Evolutionary conservation across 345 rosid species (phyloP), one percentile per base, ranked within the genome.

Genomic region (Acer yangbiense): DNA sequence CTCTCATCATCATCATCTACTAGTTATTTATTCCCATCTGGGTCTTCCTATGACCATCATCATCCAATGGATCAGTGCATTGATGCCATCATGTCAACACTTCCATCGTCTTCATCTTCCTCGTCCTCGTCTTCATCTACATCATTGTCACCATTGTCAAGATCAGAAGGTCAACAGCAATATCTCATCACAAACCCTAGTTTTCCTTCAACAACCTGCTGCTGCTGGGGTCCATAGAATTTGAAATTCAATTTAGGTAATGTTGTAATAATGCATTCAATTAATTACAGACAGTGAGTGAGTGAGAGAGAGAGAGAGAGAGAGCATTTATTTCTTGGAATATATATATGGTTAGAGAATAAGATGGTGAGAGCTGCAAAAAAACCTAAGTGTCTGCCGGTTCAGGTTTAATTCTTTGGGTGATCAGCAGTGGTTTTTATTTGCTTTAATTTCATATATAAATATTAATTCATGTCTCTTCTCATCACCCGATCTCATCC

Each of bases 51-150:
- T 43, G 46, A 10, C 10, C 50, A 72, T 32, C 67, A 85, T 75
- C 52, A 72, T 71, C 71, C 82, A 84, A 46, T 11, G 83, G 94
- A 87, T 7, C 10, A 46, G 43, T 88, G 83, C 82, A 84, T 87
- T 67, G 90, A 93, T 78, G 85, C 88, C 67, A 88, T 88, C 76
- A 81, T 88, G 76, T 87, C 90, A 75, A 84, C 83, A 1, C 61
- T 83, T 12, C 81, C 84, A 11, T 58, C 86, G 5, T 78, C 86
- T 44, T 83, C 90, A 2, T 76, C 85, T 0, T 83, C 91, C 8
- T 83, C 83, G 3, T 81, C 84, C 0, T 54, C 79, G 4, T 54
- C 71, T 9, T 44, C 39, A 20, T 39, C 55, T 7, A 79, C 87
- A 6, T 81, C 86, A 18, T 63, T 78, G 52, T 75, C 90, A 39